phyloP scores from a whole-genome alignment of 805 yeast genomes.

The Maudiozyma barnettii region DNA sequence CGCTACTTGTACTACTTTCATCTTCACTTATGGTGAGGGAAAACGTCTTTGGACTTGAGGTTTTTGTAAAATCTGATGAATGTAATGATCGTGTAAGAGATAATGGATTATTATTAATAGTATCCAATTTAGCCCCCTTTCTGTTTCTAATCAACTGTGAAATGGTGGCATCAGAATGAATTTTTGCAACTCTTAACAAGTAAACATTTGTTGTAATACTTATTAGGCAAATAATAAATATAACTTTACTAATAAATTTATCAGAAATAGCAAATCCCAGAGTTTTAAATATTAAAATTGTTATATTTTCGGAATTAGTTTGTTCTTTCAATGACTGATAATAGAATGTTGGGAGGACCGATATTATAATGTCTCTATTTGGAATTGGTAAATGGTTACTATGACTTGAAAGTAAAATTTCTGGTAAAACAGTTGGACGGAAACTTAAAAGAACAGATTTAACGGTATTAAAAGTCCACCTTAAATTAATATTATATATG shows the following conservation, averaged over 20 bases:
- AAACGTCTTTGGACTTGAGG: slow-evolving; percentile 1
- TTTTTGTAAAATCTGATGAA: neutral
- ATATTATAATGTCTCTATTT: slow-evolving; percentile 40
- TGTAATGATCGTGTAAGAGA: neutral
- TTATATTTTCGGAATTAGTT: slow-evolving; percentile 5
- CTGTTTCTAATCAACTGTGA: slow-evolving; percentile 10
- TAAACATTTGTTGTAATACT: slow-evolving; percentile 77
- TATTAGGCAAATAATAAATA: slow-evolving; percentile 61
- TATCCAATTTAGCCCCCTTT: neutral
- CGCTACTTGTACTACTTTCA: slow-evolving; percentile 2
- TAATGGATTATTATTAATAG: neutral
- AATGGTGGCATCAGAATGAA: slow-evolving; percentile 40
- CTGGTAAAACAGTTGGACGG: slow-evolving; percentile 26
- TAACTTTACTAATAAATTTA: slow-evolving; percentile 65
- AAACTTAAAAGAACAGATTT: slow-evolving; percentile 1
- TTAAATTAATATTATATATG: slow-evolving; percentile 58
- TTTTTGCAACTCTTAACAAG: slow-evolving; percentile 75
- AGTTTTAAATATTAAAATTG: slow-evolving; percentile 38
- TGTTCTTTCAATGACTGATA: slow-evolving; percentile 39
- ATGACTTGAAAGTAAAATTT: slow-evolving; percentile 15
- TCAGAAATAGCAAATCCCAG: slow-evolving; percentile 68
- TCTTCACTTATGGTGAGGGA: slow-evolving; percentile 2
- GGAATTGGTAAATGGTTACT: slow-evolving; percentile 24
- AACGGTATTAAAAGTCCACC: slow-evolving; percentile 37
- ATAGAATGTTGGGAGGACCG: slow-evolving; percentile 47